These are phyloP conservation scores for Clonostachys sp. DNA, from an alignment of 2,329 filamentous ascomycete genomes.

Conservation along the genomic window DNA sequence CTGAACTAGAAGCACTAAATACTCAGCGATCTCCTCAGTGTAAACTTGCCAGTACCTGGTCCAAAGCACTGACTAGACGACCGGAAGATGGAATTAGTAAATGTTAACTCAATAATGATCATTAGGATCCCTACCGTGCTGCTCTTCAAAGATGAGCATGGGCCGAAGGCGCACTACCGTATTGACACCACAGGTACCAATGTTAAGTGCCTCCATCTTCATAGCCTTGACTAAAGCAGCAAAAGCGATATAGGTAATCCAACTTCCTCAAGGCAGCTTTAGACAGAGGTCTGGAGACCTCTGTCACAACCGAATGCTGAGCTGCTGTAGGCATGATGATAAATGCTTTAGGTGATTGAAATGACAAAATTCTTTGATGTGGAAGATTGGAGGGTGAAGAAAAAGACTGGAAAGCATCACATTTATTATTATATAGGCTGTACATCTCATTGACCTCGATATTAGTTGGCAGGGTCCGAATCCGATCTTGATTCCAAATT, in stretches of 20 bases:
- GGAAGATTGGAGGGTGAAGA: no score
- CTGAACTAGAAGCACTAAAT: no score
- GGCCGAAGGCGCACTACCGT: conserved; percentile 72
- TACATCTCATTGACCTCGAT: no score
- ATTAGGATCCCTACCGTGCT: conserved; percentile 45
- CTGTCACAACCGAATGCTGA: conserved; percentile 25
- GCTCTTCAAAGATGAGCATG: conserved; percentile 77
- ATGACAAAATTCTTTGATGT: no score
- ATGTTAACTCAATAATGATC: neutral
- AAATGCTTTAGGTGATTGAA: neutral
- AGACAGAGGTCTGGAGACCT: conserved; percentile 32
- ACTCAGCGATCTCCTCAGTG: no score
- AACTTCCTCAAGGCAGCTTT: conserved; percentile 33
- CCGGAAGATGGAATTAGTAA: no score
- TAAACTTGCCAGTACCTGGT: no score
- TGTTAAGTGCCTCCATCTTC: conserved; percentile 70
- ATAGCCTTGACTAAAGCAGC: conserved; percentile 67
- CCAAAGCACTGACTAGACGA: no score
- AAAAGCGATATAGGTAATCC: conserved; percentile 72
- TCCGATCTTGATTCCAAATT: no score
- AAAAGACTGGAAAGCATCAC: no score
- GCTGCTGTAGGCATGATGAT: conserved; percentile 24
- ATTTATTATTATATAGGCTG: no score
- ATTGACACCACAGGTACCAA: conserved; percentile 65
- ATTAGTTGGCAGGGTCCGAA: no score